Base-by-base conservation (phyloP, 139 green algal species). In the Micractinium sp. region DNA sequence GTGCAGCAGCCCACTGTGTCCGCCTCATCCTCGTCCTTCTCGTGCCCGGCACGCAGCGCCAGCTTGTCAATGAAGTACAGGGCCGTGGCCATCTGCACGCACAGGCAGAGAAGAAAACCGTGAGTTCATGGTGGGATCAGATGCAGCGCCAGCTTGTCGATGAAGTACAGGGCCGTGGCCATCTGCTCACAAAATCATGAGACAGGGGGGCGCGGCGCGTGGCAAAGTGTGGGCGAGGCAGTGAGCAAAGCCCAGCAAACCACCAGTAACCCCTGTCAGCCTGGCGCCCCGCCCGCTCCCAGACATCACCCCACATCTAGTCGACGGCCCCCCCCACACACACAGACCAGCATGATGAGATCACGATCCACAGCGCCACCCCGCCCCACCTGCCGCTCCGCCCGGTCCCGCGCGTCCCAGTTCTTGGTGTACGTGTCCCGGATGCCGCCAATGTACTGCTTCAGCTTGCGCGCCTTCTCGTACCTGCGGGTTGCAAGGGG, bases 11-110 rank as follows among this genome's bases (percentile, higher is more conserved):
- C 97, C 15, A 99, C 98, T 1, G 98, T 99, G 91, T 99, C 98
- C n/a, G 98, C 98, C 92, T 99, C 98, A 84, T 99, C 98, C 61
- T 99, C 98, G 82, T 99, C 97, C 93, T 98, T 99, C 81, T 99
- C 98, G 84, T 99, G 98, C 15, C 98, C 98, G n/a, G 98, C 98
- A 92, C 98, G 97, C 87, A 99, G 95, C 66, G 98, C 98, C 81
- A 99, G 94, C 92, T 96, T 96, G 93, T 99, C 98, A 71, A 99
- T 98, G 90, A 99, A 98, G 94, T 99, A 99, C 61, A 99, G 94
- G 0, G 98, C 97, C 0, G 96, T 95, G 1, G 92, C 97, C 93
- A 99, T 99, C 95, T 99, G 98, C 20, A n/a, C 36, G n/a, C 0
- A 77, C 9, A 27, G 20, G 35, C 0, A 33, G 27, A 38, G 78